Base-by-base conservation (phyloP, 495 filamentous ascomycete species). In the Xylaria palmicola region DNA sequence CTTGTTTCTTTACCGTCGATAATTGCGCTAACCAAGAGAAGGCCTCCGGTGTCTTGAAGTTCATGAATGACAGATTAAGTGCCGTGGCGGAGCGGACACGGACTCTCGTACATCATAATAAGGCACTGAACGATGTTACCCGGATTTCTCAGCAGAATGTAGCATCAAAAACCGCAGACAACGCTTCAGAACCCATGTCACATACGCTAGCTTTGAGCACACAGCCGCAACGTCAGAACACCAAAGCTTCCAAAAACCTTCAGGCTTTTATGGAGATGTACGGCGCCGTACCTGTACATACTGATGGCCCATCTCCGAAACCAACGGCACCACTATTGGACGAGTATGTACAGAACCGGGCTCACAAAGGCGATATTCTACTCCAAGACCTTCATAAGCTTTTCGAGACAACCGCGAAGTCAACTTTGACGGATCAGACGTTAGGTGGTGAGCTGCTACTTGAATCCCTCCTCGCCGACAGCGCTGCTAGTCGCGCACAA, bases 41-140 rank as follows among this genome's bases (percentile, higher is more conserved):
- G 69, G 66, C 60, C 22, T 63, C 62, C 40, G 43, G 64, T 7
- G 63, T 65, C 47, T 37, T 71, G 43, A 48, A 50, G n/a, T 69
- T 69, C 43, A 65, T 71, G 66, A 71, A 71, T 34, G 60, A 67
- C 15, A 65, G 69, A 20, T 55, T 71, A 30, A 43, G 27, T 32
- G 32, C 63, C 19, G 20, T 71, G 6, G 62, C 56, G 17, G 45
- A 65, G 24, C 66, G 64, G 8, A 63, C 64, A 10, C 34, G 59
- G 41, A 62, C 56, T 39, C 50, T 71, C 9, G 60, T 65, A 24
- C 65, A 64, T 24, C 64, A 71, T 48, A 64, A 65, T 26, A 59
- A 62, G 26, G 53, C 60, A n/a, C 45, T 69, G 9, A 29, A 60
- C 15, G 61, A 62, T n/a, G 59, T 53, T 27, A 36, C 15, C 15